Base-by-base conservation (phyloP, 2,329 filamentous ascomycete species). In the Calonectria hawksworthii region DNA sequence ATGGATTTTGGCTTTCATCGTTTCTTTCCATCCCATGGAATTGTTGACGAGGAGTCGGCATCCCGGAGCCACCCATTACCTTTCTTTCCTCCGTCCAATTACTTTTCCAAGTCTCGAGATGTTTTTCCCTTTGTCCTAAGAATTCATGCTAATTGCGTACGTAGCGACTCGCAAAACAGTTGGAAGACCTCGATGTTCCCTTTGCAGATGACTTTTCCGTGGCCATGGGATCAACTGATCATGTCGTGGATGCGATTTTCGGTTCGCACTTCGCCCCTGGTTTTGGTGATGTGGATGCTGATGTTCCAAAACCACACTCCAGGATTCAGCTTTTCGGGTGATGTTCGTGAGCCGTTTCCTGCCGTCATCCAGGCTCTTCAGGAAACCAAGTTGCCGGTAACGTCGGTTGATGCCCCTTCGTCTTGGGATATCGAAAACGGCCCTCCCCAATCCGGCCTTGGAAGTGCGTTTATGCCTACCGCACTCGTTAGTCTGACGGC, bases 401-500 rank as follows among this genome's bases (percentile, higher is more conserved):
- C 97, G 3, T 94, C 95, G 3, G 95, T 99, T 28, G 97, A 99
- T 86, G 96, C 95, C 9, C 97, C 97, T 1, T 98, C 95, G 38
- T 97, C 95, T 2, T 99, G 97, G 97, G 93, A 97, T 84, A 98
- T 99, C 72, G 95, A 98, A 82, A 88, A 89, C 14, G 97, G 97
- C 0, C 96, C 96, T 11, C 96, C 96, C 14, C 86, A 89, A 68
- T 91, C 92, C 1, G 96, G 95, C 0, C 90, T 95, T 0, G 96
- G 96, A 0, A 93, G 93, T 80, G 92, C 89, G 6, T 99, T 98
- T 82, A 93, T 94, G 87, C 97, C 97, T 77, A 88, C 90, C 41
- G 93, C 93, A 26, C 87, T 99, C 73, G 93, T 99, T 78, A 98
- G 95, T 83, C 87, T 99, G 82, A 98, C 96, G 63, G 97, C 97